These are phyloP conservation scores for Arthroderma uncinatum DNA, from an alignment of 2,329 filamentous ascomycete species.

Conservation along the genomic window DNA sequence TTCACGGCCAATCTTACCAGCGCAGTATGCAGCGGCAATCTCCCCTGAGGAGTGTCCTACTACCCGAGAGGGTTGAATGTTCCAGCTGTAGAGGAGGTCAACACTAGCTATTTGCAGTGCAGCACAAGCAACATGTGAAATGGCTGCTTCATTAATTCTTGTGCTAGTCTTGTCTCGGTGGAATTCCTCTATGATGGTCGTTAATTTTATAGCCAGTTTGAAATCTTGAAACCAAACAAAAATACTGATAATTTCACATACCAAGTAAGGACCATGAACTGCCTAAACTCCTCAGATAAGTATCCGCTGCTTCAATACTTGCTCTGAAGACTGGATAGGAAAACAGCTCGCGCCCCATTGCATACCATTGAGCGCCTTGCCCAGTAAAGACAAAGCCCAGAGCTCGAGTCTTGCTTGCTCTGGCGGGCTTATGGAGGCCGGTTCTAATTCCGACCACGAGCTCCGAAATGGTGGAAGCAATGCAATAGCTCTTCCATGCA, in stretches of 20 bases:
- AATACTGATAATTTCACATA: neutral
- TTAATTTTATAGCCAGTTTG: neutral
- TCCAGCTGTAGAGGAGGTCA: conserved; percentile 15
- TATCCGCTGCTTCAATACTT: conserved; percentile 8
- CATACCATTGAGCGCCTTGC: conserved; percentile 14
- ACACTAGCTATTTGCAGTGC: conserved; percentile 19
- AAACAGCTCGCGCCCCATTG: conserved; percentile 10
- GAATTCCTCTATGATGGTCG: conserved; percentile 9
- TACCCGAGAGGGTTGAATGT: conserved; percentile 12
- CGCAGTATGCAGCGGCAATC: conserved; percentile 20
- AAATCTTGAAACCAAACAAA: too few relatives aligned
- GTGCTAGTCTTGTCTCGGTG: neutral
- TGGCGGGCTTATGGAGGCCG: conserved; percentile 9
- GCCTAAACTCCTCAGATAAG: conserved; percentile 9
- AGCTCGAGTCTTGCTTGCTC: conserved; percentile 6
- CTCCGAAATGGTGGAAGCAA: neutral
- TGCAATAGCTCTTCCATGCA: neutral
- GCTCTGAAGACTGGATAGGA: conserved; percentile 11
- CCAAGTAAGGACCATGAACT: conserved; percentile 11
- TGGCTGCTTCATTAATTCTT: neutral
- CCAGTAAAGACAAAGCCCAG: conserved; percentile 14
- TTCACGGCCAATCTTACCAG: conserved; percentile 12
- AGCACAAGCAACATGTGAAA: conserved; percentile 17
- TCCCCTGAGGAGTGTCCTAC: conserved; percentile 23
- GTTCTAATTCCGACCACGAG: neutral